Evolutionary conservation across 75 land plant species (phyloP).

Genomic region (Ceratopteris richardii): DNA sequence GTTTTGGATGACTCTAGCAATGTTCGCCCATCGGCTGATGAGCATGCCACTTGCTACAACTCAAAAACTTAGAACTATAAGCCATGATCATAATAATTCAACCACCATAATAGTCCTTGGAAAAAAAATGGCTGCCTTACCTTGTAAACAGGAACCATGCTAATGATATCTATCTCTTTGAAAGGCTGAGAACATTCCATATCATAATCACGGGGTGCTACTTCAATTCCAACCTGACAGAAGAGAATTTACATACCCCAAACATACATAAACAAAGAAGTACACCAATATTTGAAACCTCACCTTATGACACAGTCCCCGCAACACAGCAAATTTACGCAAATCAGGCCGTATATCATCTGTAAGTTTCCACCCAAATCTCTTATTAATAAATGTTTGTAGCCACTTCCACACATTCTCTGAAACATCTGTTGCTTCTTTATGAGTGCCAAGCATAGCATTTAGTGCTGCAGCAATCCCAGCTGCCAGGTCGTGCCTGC

Average conservation of each 20-base stretch:
- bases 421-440: neutral
- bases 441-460: slow-evolving; percentile 57
- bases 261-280: no score
- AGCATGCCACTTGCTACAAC: slow-evolving; percentile 89
- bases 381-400: slow-evolving; percentile 50
- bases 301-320: slow-evolving; percentile 91
- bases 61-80: neutral
- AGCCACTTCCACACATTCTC: slow-evolving; percentile 63
- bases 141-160: slow-evolving; percentile 92
- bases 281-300: no score
- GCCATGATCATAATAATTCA: neutral
- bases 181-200: slow-evolving; percentile 64
- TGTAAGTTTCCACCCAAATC: slow-evolving; percentile 68
- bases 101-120: neutral
- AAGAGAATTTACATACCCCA: no score
- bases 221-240: slow-evolving; percentile 79
- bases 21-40: slow-evolving; percentile 90
- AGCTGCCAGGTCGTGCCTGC: slow-evolving; percentile 35
- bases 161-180: slow-evolving; percentile 54
- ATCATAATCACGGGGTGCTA: slow-evolving; percentile 76
- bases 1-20: slow-evolving; percentile 90
- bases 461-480: slow-evolving; percentile 61
- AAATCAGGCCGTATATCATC: slow-evolving; percentile 32
- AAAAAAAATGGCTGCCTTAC: no score
- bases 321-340: slow-evolving; percentile 69